phyloP scores from a whole-genome alignment of 768 basidiomycete species.

The Leucosporidium creatinivorum region DNA sequence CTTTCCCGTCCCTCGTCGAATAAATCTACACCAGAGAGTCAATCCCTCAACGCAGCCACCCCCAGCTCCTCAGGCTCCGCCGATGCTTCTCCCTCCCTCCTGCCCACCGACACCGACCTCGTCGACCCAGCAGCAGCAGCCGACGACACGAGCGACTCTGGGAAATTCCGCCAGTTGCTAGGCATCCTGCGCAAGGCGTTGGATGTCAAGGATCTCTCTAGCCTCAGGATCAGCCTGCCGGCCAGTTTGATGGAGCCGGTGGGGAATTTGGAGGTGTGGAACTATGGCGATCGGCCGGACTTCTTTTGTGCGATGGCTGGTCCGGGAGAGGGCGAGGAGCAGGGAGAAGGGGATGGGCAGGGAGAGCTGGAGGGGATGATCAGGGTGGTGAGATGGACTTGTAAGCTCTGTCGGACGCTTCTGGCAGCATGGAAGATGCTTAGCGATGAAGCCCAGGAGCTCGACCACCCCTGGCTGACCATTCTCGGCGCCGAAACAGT shows the following conservation, averaged over 20 bases:
- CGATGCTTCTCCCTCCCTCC: too few relatives aligned
- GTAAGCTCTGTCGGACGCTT: background rate
- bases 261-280: slow-evolving; percentile 12
- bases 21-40: too few relatives aligned
- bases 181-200: slow-evolving; percentile 33
- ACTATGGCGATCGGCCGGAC: slow-evolving; percentile 35
- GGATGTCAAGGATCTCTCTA: slow-evolving; percentile 34
- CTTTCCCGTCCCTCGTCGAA: too few relatives aligned
- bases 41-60: too few relatives aligned
- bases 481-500: too few relatives aligned
- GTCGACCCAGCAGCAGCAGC: too few relatives aligned
- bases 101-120: too few relatives aligned
- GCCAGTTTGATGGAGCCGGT: slow-evolving; percentile 29
- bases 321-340: too few relatives aligned
- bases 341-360: slow-evolving; percentile 20
- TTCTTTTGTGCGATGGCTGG: slow-evolving; percentile 35
- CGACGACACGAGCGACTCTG: background rate
- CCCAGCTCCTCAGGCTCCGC: too few relatives aligned
- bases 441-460: too few relatives aligned
- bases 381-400: slow-evolving; percentile 59
- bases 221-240: slow-evolving; percentile 31
- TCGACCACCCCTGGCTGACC: too few relatives aligned
- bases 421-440: too few relatives aligned
- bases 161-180: slow-evolving; percentile 30
- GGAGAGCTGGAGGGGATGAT: slow-evolving; percentile 74